Base-by-base conservation (phyloP, 1,139 yeast species). In the Debaryomycetaceae sp. region DNA sequence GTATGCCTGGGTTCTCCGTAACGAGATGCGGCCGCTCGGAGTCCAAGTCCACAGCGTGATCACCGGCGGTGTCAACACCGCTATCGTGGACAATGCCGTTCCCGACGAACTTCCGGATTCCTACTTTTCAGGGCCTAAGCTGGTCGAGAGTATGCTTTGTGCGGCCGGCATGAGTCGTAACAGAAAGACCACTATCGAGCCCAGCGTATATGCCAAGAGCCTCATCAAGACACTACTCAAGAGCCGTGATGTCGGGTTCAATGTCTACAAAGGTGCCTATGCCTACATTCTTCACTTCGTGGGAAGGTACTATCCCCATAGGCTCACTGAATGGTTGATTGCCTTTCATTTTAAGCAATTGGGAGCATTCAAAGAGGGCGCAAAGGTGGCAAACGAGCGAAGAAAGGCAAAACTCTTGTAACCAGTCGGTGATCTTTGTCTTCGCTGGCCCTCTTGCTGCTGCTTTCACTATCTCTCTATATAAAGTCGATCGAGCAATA, bases 31-130 rank as follows among this genome's bases (percentile, higher is more conserved):
- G 43, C 75, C 75, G 0, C 66, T 67, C 44, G 73, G 67, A 1
- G 72, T 67, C 7, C 45, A 57, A 22, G 76, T 71, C 6, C 68
- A 68, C 49, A 58, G 66, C 39, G 63, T 70, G 6, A 66, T 70
- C 36, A 68, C 75, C 6, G 75, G 76, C 2, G 74, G 71, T 3
- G 75, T 71, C 4, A 58, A 69, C 41, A 69, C 75, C n/a, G 67
- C 63, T 11, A 66, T 70, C 34, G 53, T 57, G 34, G 69, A 64
- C 45, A 48, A 46, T n/a, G 45, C 47, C 11, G 34, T 33, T 5
- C 36, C 39, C 5, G 37, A 42, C 6, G 40, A 52, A 2, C 24
- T 51, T 7, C 44, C 48, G 1, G 57, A 56, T 7, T 56, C 65
- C 6, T 49, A 52, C 22, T 71, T 59, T 51, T 59, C 61, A 38